Conservation (phyloP, 371 early-diverging fungal genomes). For the Actinomortierella ambigua region DNA sequence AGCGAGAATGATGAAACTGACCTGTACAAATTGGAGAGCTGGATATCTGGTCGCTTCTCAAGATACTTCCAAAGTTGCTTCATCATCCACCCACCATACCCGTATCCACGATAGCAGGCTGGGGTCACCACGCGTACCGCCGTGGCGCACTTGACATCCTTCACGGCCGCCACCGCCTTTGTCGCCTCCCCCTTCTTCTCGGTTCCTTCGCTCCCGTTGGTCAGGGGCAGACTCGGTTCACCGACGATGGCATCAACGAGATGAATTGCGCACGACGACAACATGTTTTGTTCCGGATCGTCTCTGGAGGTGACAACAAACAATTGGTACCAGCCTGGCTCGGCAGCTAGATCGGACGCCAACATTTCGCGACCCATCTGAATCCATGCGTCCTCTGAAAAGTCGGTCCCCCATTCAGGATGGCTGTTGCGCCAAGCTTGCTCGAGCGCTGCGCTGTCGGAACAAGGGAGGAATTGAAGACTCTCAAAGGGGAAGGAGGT, state of each 20-base stretch:
- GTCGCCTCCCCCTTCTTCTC: not conserved
- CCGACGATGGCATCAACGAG: not conserved
- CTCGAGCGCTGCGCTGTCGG: not conserved
- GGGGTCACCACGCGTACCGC: not conserved
- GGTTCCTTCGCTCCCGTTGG: not conserved
- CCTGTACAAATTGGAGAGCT: not conserved
- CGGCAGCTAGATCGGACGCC: not conserved
- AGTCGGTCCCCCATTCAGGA: not conserved
- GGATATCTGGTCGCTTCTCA: not conserved
- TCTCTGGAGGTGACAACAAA: not conserved
- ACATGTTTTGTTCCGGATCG: not conserved
- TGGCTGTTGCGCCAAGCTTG: not conserved
- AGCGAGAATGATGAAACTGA: too few relatives aligned
- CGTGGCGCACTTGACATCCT: not conserved
- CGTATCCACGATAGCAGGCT: not conserved
- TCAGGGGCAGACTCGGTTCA: too few relatives aligned
- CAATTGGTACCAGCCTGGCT: not conserved
- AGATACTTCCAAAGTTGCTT: conserved; percentile 2
- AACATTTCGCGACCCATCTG: not conserved
- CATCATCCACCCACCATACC: conserved; percentile 1
- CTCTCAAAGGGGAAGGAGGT: not conserved
- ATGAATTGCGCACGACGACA: not conserved
- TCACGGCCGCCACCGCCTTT: not conserved
- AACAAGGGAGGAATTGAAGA: not conserved
- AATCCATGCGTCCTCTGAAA: not conserved